Percentiles rank a stretch among this genome's conserved stretches.
phyloP scores from a whole-genome alignment of 805 yeast species.

The Candida germanica region DNA sequence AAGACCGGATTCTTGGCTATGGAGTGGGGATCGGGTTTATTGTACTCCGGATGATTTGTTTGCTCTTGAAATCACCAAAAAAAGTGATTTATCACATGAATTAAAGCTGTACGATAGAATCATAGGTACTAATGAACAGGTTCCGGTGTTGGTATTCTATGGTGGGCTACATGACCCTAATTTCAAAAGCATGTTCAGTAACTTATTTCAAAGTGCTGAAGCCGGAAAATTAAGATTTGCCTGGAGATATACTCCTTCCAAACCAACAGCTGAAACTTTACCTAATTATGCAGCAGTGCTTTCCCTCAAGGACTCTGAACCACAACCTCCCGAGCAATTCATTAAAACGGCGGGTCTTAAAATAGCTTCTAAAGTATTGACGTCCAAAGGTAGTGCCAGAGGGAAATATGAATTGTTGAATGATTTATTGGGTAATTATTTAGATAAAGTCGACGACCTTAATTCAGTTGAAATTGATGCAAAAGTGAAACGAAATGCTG shows the following conservation, averaged over 20 bases:
- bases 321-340: slow-evolving; percentile 7
- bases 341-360: slow-evolving; percentile 35
- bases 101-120: slow-evolving; percentile 57
- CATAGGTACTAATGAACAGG: slow-evolving; percentile 47
- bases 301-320: slow-evolving; percentile 42
- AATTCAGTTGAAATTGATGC: slow-evolving; percentile 2
- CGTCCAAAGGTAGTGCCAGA: slow-evolving; percentile 12
- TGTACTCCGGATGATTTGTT: slow-evolving; percentile 72
- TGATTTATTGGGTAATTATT: slow-evolving; percentile 49
- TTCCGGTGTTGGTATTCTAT: slow-evolving; percentile 62
- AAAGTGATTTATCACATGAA: slow-evolving; percentile 13
- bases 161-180: slow-evolving; percentile 54
- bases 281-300: slow-evolving; percentile 68
- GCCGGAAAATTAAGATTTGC: slow-evolving; percentile 68
- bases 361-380: slow-evolving; percentile 37
- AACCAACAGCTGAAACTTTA: slow-evolving; percentile 25
- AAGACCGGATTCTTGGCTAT: slow-evolving; percentile 44
- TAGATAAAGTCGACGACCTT: slow-evolving; percentile 27
- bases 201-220: slow-evolving; percentile 56
- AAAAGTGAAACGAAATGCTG: slow-evolving; percentile 12
- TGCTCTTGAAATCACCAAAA: slow-evolving; percentile 64
- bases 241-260: slow-evolving; percentile 64
- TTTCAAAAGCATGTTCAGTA: slow-evolving; percentile 56
- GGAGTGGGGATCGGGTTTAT: slow-evolving; percentile 51
- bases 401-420: slow-evolving; percentile 35